A percentile compares a stretch with the other conserved stretches of the same genome.
Conservation (phyloP, 225 moss, liverwort and hornwort genomes). For the Physcomitrellopsis africana region DNA sequence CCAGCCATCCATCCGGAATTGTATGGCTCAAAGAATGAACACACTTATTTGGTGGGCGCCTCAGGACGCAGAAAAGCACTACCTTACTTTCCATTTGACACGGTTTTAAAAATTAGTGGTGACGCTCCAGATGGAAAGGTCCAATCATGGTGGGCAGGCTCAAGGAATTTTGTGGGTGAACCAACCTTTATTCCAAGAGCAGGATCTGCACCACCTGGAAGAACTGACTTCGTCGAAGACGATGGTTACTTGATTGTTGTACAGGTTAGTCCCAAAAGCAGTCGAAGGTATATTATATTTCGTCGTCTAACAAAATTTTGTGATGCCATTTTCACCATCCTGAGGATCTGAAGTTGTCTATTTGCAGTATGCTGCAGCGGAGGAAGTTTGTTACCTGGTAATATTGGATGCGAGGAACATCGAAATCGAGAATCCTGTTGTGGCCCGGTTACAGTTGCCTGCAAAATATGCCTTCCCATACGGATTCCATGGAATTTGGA, state of each 20-base stretch:
- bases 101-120: constrained; percentile 37
- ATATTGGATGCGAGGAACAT: constrained; percentile 40
- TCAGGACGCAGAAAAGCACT: constrained; percentile 35
- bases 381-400: constrained; percentile 45
- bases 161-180: constrained; percentile 47
- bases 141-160: constrained; percentile 41
- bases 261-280: constrained; percentile 26
- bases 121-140: constrained; percentile 20
- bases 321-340: too few relatives aligned
- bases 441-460: constrained; percentile 37
- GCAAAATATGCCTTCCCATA: constrained; percentile 41
- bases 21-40: constrained; percentile 27
- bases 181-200: constrained; percentile 35
- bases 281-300: neutral
- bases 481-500: constrained; percentile 49
- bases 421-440: constrained; percentile 30
- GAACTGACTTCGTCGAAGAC: constrained; percentile 40
- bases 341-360: neutral
- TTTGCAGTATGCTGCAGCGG: constrained; percentile 41
- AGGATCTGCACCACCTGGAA: constrained; percentile 13
- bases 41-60: constrained; percentile 35
- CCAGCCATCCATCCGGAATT: constrained; percentile 36
- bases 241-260: constrained; percentile 39
- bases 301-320: neutral
- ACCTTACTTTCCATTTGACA: constrained; percentile 47